phyloP scores from a whole-genome alignment of 768 basidiomycete species.

The Neoboletus subvelutipes region DNA sequence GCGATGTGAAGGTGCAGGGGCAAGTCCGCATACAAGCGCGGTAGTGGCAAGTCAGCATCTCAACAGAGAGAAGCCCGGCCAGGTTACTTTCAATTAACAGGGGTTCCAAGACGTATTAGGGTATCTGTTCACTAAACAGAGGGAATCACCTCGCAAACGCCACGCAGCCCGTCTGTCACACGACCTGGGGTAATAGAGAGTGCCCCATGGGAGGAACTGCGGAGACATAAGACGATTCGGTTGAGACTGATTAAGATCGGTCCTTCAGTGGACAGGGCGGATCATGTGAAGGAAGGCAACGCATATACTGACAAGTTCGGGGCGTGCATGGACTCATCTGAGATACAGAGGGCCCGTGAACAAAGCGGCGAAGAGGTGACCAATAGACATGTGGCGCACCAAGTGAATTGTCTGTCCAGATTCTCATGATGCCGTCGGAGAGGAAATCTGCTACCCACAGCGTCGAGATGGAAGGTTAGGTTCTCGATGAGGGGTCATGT shows the following conservation, averaged over 20 bases:
- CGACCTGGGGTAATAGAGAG: slow-evolving; percentile 33
- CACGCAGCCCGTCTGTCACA: slow-evolving; percentile 20
- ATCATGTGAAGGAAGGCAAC: slow-evolving; percentile 28
- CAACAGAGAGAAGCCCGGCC: slow-evolving; percentile 9
- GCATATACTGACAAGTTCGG: slow-evolving; percentile 18
- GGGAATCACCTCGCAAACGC: slow-evolving; percentile 10
- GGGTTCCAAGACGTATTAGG: slow-evolving; percentile 7
- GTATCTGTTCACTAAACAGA: slow-evolving; percentile 1
- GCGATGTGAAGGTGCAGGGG: slow-evolving; percentile 12
- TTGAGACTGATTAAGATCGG: slow-evolving; percentile 17
- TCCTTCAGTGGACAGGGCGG: slow-evolving; percentile 13
- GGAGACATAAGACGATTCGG: slow-evolving; percentile 15
- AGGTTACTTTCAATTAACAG: slow-evolving; percentile 1
- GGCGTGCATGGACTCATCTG: neutral
- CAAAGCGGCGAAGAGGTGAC: slow-evolving; percentile 17
- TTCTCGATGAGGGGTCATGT: slow-evolving; percentile 17
- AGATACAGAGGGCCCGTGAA: slow-evolving; percentile 9
- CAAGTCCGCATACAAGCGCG: neutral
- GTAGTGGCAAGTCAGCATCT: slow-evolving; percentile 1
- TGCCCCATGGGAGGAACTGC: slow-evolving; percentile 23
- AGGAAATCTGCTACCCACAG: slow-evolving; percentile 2
- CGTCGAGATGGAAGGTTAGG: slow-evolving; percentile 9
- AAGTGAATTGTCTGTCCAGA: slow-evolving; percentile 7
- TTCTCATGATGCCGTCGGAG: slow-evolving; percentile 16
- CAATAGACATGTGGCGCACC: slow-evolving; percentile 6